A percentile compares a stretch with the other conserved stretches of the same genome.
Conservation (phyloP, 176 grass and related monocot species). For the Hyparrhenia diplandra region DNA sequence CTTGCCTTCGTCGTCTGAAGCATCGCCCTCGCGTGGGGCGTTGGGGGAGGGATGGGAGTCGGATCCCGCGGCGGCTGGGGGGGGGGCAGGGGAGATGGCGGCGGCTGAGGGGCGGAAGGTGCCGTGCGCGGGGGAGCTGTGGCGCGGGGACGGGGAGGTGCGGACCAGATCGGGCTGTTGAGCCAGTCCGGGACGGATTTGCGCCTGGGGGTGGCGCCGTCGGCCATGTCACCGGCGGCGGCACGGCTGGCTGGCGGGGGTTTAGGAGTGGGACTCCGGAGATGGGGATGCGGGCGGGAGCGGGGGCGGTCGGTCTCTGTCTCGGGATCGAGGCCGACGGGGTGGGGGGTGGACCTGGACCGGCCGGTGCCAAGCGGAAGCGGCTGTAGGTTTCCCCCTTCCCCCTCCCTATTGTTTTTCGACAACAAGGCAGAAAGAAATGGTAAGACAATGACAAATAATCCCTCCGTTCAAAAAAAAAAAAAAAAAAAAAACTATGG, state of each 20-base stretch:
- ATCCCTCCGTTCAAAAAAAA: too few species aligned
- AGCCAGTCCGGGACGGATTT: conserved; percentile 84
- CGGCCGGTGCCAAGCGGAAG: too few species aligned
- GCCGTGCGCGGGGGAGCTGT: conserved; percentile 31
- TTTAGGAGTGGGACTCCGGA: conserved; percentile 8
- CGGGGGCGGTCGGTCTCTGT: background rate
- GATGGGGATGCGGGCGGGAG: background rate
- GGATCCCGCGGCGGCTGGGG: conserved; percentile 35
- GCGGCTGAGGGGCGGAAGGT: conserved; percentile 25
- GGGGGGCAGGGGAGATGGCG: conserved; percentile 27
- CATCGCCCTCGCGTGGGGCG: conserved; percentile 1
- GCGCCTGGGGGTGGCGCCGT: conserved; percentile 35
- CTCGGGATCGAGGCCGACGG: too few species aligned
- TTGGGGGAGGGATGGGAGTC: conserved; percentile 14
- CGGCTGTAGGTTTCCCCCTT: too few species aligned
- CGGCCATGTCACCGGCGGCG: conserved; percentile 44
- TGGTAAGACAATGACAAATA: too few species aligned
- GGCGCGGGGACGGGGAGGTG: conserved; percentile 27
- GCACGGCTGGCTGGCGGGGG: conserved; percentile 6
- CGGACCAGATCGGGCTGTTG: conserved; percentile 89
- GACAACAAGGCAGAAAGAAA: too few species aligned
- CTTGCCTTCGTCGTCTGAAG: background rate
- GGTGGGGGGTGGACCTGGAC: too few species aligned
- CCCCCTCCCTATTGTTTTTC: too few species aligned
- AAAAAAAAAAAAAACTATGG: too few species aligned